Evolutionary conservation across 768 basidiomycete species (phyloP), one percentile per base, ranked within the genome.

Genomic region (Rubroboletus satanas): DNA sequence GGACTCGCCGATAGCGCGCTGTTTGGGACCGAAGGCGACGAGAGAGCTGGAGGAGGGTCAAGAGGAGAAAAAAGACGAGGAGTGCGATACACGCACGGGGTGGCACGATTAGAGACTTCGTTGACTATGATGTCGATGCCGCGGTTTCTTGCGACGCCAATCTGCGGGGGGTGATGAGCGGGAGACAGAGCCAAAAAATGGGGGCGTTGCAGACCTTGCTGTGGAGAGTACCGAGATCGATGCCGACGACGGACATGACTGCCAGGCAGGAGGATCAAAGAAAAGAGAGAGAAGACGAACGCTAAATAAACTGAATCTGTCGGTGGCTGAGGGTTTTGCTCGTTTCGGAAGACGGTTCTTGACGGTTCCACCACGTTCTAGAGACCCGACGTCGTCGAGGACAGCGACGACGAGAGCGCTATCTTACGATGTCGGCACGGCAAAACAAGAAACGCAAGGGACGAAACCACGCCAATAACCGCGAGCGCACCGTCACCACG

Each of bases 41-140:
- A 99, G 83, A 42, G 96, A 95, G 68, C 95, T 98, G 64, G 17
- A 49, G 2, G 35, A 2, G 8, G 12, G 53, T 64, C n/a, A 63
- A 46, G 28, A 53, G 17, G 50, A 6, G 14, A 7, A 37, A 0
- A 2, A 15, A 2, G 28, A 11, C n/a, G 4, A 0, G 38, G 11
- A 4, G 12, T 11, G 23, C 7, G n/a, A 23, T 9, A 18, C 8
- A 82, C 93, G 67, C 58, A 98, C 93, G 96, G 96, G 26, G 95
- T 98, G 15, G 87, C 83, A 52, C 97, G 89, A 79, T 98, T 98
- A 15, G 95, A 98, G 57, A 95, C 93, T 72, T 99, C 96, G 73
- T 99, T 99, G 57, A 85, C 79, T 77, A 99, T 96, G 74, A 99
- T 94, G 81, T 99, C 96, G 77, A 99, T 96, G 63, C 96, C 96